These are phyloP conservation scores for Discostella pseudostelligera DNA, from an alignment of 108 stramenopile species.

Conservation along the genomic window DNA sequence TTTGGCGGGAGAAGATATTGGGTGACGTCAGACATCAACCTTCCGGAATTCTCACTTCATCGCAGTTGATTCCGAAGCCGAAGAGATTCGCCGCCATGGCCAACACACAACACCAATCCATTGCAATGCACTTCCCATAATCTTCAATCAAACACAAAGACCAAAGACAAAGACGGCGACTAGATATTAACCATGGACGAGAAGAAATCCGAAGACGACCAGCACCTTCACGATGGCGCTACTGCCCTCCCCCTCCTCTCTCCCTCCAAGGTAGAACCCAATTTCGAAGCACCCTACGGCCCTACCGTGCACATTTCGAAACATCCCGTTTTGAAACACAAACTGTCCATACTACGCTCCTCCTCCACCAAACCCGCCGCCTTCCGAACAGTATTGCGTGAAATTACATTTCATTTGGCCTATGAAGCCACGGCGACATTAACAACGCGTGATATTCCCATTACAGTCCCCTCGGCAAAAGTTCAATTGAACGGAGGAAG, in stretches of 20 bases:
- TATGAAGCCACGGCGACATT: constrained; percentile 92
- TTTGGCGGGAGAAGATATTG: no score
- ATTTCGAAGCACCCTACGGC: constrained; percentile 39
- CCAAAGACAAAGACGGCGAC: not conserved
- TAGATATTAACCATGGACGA: constrained; percentile 15
- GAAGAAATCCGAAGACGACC: constrained; percentile 23
- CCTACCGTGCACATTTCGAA: constrained; percentile 62
- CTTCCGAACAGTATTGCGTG: constrained; percentile 87
- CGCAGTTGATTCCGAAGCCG: not conserved
- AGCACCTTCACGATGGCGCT: constrained; percentile 4
- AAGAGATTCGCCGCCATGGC: no score
- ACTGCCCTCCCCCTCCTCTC: not conserved
- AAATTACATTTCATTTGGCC: constrained; percentile 96
- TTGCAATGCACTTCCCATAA: no score
- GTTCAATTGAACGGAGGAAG: not conserved
- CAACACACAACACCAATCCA: no score
- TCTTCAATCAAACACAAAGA: no score
- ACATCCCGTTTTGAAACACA: constrained; percentile 79
- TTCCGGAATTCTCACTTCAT: no score
- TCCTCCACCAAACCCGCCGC: constrained; percentile 69
- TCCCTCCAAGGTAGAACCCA: constrained; percentile 30
- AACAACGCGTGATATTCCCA: constrained; percentile 58
- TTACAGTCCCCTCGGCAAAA: constrained; percentile 65
- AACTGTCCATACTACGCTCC: constrained; percentile 76
- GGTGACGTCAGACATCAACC: constrained; percentile 1